phyloP scores from a whole-genome alignment of 2,329 filamentous ascomycete species.

The Lecanicillium sp. region DNA sequence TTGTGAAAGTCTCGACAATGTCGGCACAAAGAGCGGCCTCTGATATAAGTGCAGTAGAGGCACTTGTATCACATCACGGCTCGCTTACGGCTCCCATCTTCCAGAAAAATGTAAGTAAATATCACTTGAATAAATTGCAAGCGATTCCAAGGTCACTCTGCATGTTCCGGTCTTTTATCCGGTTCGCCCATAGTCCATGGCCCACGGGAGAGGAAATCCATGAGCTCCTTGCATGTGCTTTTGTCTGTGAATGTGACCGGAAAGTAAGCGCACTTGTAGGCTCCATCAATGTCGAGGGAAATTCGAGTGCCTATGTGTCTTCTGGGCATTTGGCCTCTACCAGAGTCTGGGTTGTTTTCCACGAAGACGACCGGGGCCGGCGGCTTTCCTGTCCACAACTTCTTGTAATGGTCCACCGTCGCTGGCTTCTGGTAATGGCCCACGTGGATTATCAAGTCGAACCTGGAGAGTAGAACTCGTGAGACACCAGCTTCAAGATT shows the following conservation, averaged over 20 bases:
- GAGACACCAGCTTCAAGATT: neutral
- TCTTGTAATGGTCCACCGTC: neutral
- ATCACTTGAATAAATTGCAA: no score
- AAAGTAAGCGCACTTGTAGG: neutral
- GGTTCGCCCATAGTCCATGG: neutral
- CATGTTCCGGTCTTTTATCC: neutral
- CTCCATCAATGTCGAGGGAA: neutral
- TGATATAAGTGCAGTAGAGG: no score
- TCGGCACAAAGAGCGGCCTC: no score
- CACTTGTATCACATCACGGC: no score
- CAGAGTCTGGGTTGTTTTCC: no score
- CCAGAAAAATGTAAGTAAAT: no score
- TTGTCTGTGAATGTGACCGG: neutral
- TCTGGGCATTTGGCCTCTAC: no score
- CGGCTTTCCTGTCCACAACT: neutral
- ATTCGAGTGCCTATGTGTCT: neutral
- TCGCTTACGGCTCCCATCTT: no score
- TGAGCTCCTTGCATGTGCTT: neutral
- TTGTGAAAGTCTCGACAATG: no score
- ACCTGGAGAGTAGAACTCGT: neutral
- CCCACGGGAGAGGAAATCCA: neutral
- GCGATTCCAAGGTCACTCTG: no score
- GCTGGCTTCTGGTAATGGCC: neutral
- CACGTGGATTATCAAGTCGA: neutral
- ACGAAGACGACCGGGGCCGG: neutral